Percentiles rank a stretch among this genome's conserved stretches.
These are phyloP conservation scores for Scleromitrula shiraiana DNA, from an alignment of 2,329 filamentous ascomycete species.

Conservation along the genomic window DNA sequence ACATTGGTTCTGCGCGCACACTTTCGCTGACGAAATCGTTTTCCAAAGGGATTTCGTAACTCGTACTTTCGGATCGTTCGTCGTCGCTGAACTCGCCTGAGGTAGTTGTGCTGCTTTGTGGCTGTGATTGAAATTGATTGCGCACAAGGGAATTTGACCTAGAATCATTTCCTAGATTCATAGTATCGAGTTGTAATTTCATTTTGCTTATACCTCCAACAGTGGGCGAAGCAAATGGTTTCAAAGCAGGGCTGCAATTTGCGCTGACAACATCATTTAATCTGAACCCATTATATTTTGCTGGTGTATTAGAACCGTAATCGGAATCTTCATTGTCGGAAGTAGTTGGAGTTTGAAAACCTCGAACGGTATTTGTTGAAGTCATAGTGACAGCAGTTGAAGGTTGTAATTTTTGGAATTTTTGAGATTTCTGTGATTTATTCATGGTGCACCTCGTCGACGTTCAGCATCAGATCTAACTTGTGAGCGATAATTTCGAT, in stretches of 20 bases:
- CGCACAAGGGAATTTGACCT: conserved; percentile 49
- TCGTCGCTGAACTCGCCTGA: conserved; percentile 47
- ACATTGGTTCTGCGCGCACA: conserved; percentile 33
- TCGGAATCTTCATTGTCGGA: conserved; percentile 50
- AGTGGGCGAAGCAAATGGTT: conserved; percentile 37
- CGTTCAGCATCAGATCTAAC: conserved; percentile 29
- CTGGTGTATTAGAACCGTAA: conserved; percentile 35
- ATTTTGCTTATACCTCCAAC: conserved; percentile 73
- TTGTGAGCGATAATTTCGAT: conserved; percentile 30
- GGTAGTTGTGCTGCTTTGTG: conserved; percentile 34
- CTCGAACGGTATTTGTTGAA: too few relatives aligned
- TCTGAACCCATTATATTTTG: conserved; percentile 21
- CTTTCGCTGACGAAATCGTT: conserved; percentile 74
- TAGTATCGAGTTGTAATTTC: conserved; percentile 70
- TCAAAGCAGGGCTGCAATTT: conserved; percentile 54
- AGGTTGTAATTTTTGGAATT: conserved; percentile 8
- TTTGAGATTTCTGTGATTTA: not conserved
- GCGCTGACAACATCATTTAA: conserved; percentile 39
- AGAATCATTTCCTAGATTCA: conserved; percentile 54
- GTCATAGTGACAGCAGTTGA: conserved; percentile 24
- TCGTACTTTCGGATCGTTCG: conserved; percentile 60
- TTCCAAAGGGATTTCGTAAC: conserved; percentile 79
- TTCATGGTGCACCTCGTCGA: conserved; percentile 27
- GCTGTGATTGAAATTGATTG: conserved; percentile 51
- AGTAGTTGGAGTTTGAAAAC: conserved; percentile 32